A percentile compares a stretch with the other conserved stretches of the same genome.
Evolutionary conservation across 306 rosid genomes (phyloP).

Genomic region (Datisca glomerata): DNA sequence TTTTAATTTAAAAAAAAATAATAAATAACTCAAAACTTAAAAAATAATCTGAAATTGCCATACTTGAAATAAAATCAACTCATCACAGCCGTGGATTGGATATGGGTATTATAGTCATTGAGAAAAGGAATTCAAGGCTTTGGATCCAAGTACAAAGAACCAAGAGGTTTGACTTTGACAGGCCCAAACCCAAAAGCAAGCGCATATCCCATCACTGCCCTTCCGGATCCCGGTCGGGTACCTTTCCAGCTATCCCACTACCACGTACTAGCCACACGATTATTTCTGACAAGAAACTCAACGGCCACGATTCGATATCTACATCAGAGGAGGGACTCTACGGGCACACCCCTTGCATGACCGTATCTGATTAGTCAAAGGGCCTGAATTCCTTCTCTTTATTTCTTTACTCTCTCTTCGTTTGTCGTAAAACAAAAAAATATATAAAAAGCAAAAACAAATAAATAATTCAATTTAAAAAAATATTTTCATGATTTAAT

Average conservation of each 20-base stretch:
- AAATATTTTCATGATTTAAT: too few relatives aligned
- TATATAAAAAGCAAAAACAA: neutral
- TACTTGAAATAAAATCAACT: too few relatives aligned
- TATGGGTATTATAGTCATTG: conserved; percentile 11
- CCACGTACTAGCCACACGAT: too few relatives aligned
- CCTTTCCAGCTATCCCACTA: too few relatives aligned
- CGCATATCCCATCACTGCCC: conserved; percentile 13
- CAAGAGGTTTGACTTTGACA: conserved; percentile 17
- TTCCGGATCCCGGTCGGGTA: conserved; percentile 18
- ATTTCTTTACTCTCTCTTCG: conserved; percentile 2
- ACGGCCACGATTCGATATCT: conserved; percentile 6
- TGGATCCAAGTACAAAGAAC: conserved; percentile 3
- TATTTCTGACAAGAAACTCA: neutral
- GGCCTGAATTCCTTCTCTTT: neutral
- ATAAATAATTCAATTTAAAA: neutral
- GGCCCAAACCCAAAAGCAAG: conserved; percentile 17
- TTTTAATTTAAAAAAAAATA: neutral
- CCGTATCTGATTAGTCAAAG: conserved; percentile 18
- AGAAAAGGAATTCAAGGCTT: neutral
- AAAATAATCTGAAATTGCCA: neutral
- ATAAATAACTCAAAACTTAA: neutral
- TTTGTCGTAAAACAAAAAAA: neutral
- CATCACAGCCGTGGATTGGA: too few relatives aligned
- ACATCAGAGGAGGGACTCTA: too few relatives aligned
- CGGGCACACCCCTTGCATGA: too few relatives aligned